These are phyloP conservation scores for Paramecium caudatum DNA, from an alignment of 73 alveolate species.

Conservation along the genomic window DNA sequence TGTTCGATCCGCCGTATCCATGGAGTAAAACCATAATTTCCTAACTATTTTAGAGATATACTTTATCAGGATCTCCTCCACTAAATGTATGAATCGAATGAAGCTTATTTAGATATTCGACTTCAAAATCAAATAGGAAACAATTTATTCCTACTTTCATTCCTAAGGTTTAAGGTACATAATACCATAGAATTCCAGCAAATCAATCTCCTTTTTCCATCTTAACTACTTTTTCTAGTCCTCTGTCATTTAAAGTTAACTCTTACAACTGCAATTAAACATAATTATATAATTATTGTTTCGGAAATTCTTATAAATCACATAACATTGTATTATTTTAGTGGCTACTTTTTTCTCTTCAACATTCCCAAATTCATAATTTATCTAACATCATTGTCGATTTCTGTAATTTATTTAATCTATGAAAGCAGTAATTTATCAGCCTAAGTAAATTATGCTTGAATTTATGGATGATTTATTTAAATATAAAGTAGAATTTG, in stretches of 20 bases:
- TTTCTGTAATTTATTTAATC: not conserved
- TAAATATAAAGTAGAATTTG: not conserved
- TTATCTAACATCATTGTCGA: not conserved
- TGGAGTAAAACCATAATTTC: not conserved
- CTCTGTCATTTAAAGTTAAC: not conserved
- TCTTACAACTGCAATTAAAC: conserved; percentile 30
- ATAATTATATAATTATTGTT: conserved; percentile 1
- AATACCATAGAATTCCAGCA: conserved; percentile 18
- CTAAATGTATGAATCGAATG: conserved; percentile 30
- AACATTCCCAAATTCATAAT: not conserved
- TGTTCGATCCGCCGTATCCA: conserved; percentile 66
- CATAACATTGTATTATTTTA: conserved; percentile 34
- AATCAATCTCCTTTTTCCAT: conserved; percentile 39
- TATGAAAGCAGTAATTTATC: not conserved
- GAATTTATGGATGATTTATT: conserved; percentile 8
- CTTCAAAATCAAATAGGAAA: conserved; percentile 1
- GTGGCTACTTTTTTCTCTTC: not conserved
- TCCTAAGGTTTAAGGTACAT: not conserved
- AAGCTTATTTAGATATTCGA: not conserved
- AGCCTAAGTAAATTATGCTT: not conserved
- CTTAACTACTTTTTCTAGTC: conserved; percentile 24
- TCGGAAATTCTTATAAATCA: not conserved
- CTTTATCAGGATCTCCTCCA: conserved; percentile 57
- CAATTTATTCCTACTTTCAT: conserved; percentile 8
- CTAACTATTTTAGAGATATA: not conserved